These are phyloP conservation scores for Cutaneotrichosporon spelunceum DNA, from an alignment of 1,284 basidiomycete species.

Conservation along the genomic window DNA sequence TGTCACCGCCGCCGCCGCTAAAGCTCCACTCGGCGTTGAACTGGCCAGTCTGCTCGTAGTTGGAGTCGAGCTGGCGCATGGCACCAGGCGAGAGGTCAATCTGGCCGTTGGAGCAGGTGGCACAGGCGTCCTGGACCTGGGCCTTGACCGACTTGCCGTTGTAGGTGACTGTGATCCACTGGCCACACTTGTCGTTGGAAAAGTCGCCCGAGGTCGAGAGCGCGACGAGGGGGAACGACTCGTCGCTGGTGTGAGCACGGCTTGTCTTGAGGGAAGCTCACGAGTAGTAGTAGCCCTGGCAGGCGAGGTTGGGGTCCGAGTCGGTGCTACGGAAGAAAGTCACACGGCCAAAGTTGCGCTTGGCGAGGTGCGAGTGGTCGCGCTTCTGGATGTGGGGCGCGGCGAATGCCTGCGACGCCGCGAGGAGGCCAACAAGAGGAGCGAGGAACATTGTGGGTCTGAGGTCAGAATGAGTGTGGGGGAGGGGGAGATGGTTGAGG, in stretches of 20 bases:
- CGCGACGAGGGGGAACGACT: slow-evolving; percentile 4
- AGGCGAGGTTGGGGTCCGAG: slow-evolving; percentile 10
- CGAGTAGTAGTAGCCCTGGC: slow-evolving; percentile 6
- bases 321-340: slow-evolving; percentile 10
- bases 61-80: slow-evolving; percentile 7
- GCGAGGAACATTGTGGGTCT: background rate
- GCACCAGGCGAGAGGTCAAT: slow-evolving; percentile 21
- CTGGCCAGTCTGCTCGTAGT: slow-evolving; percentile 9
- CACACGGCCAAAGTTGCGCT: slow-evolving; percentile 9
- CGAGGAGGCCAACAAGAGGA: background rate
- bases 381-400: background rate
- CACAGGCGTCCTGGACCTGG: slow-evolving; percentile 11
- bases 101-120: slow-evolving; percentile 6
- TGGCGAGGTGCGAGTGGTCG: slow-evolving; percentile 4
- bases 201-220: slow-evolving; percentile 11
- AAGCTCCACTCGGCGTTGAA: slow-evolving; percentile 6
- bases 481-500: too few relatives aligned
- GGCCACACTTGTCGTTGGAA: slow-evolving; percentile 9
- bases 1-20: slow-evolving; percentile 3
- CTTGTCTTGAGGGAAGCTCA: background rate
- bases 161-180: slow-evolving; percentile 9
- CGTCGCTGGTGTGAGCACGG: slow-evolving; percentile 1
- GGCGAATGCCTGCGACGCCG: slow-evolving; percentile 1
- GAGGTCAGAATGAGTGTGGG: background rate
- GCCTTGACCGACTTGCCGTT: slow-evolving; percentile 13